Evolutionary conservation across 177 flowering plant species (phyloP), one percentile per base, ranked within the genome.

Genomic region (Vitis hybrid): DNA sequence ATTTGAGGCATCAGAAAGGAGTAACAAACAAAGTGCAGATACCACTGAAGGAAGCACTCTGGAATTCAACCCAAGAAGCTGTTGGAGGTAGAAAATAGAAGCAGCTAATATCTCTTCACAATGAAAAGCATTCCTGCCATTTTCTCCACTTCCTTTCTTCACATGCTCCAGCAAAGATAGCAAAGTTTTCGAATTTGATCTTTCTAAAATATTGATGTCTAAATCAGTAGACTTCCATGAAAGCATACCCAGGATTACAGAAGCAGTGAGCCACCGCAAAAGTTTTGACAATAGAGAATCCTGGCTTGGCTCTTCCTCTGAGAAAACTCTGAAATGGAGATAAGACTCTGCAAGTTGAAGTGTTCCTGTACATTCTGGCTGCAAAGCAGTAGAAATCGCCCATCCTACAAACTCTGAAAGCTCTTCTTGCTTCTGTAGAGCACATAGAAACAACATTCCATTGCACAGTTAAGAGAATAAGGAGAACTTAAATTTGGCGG

Each of bases 221-320:
- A 56, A 53, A 66, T 75, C 64, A 59, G 50, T 56, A 24, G 69
- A 70, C 18, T 74, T 82, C 30, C 27, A 13, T 50, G 81, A 80
- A 69, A 85, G 54, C 74, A 72, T 81, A 50, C 87, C 82, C 57
- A 82, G 81, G 71, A 94, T 88, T 48, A 82, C 88, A 3, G 94
- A 85, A 66, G 95, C 98, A 72, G 83, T 70, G n/a, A 88, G 74
- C 98, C 98, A 94, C 13, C 94, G 90, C 61, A 94, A 65, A 76
- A 92, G 88, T 72, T 86, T 94, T 63, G 84, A 80, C 63, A 70
- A 59, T 62, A 84, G 68, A 72, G 87, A 74, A 5, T 87, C 90
- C 68, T 86, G 86, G 64, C 27, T 50, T 60, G 72, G 67, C 61
- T 77, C 76, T 21, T 82, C 85, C 69, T 66, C 83, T 0, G 50